Evolutionary conservation across 805 yeast species (phyloP), one percentile per base, ranked within the genome.

Genomic region (Myxozyma geophila): DNA sequence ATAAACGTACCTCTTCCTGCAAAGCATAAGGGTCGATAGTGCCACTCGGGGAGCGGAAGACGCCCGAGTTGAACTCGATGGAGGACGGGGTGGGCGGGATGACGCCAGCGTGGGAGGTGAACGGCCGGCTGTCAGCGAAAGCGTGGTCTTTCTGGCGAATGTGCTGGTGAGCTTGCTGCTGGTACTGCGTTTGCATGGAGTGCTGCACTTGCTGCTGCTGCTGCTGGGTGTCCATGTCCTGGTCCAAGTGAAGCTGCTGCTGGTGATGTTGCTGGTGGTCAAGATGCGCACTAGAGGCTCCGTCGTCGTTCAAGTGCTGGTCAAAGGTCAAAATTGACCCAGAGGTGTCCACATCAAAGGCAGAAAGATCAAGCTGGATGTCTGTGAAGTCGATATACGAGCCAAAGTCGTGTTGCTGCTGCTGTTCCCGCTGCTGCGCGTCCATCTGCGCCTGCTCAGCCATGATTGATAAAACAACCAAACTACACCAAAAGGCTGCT

Each of bases 71-170:
- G 36, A 59, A 57, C 35, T 61, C 63, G 36, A 59, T 59, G n/a
- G 70, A 70, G 17, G 62, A 47, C 17, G 70, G 70, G 28, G 70
- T 67, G 3, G 70, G 69, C 10, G 70, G 66, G 23, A 67, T 60
- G 7, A 19, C 15, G 23, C 41, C 51, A 35, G 33, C 41, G 2
- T 40, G 56, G 6, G 56, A 40, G n/a, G 19, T 23, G 12, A 35
- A 15, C 50, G 40, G 54, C 44, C 46, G 41, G 48, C 44, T 43
- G 57, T 37, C 53, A 33, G 15, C 17, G 43, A 23, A 4, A 10
- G 51, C 17, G 35, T n/a, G 19, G 39, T 19, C 36, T 15, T 23
- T 21, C 15, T 58, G 47, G 12, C 40, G 46, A 19, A 36, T 54
- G 21, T 55, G 59, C 28, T 3, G 28, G 39, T 40, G 56, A 12